Percentiles rank a stretch among this genome's conserved stretches.
phyloP scores from a whole-genome alignment of 768 basidiomycete species.

The Collybia sordida region DNA sequence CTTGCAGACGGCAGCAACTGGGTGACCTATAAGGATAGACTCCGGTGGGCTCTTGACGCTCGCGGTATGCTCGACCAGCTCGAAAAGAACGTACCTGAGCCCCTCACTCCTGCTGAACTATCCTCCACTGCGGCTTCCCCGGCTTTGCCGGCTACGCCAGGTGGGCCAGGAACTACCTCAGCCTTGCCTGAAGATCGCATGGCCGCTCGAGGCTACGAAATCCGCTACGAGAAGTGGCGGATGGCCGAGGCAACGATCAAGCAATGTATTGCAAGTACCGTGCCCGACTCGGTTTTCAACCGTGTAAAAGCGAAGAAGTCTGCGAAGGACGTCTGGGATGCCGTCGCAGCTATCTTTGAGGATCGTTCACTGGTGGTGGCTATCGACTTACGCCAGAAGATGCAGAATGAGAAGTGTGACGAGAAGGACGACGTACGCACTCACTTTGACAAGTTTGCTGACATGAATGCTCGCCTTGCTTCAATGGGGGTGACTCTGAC shows the following conservation, averaged over 20 bases:
- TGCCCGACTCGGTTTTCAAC: slow-evolving; percentile 16
- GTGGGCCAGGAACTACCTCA: no score
- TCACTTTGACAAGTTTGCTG: slow-evolving; percentile 15
- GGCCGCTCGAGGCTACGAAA: neutral
- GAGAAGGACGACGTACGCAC: slow-evolving; percentile 12
- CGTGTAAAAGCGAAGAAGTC: slow-evolving; percentile 3
- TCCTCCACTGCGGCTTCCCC: no score
- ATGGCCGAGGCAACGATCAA: slow-evolving; percentile 5
- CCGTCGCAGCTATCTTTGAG: slow-evolving; percentile 2
- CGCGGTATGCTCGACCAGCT: slow-evolving; percentile 22
- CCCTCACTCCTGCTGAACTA: no score
- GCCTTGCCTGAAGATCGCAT: no score
- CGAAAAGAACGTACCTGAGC: neutral
- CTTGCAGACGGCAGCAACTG: slow-evolving; percentile 17
- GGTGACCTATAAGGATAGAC: slow-evolving; percentile 17
- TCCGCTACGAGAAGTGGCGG: neutral
- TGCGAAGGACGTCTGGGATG: slow-evolving; percentile 13
- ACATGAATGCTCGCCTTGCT: slow-evolving; percentile 13
- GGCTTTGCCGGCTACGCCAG: no score
- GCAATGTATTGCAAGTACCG: slow-evolving; percentile 15
- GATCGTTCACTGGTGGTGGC: slow-evolving; percentile 12
- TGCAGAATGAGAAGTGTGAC: slow-evolving; percentile 13
- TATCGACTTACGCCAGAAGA: neutral
- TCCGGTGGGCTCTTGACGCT: slow-evolving; percentile 17
- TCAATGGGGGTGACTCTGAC: slow-evolving; percentile 8